Conservation (phyloP, 1,139 yeast species). For the Suhomyces choctaworum region DNA sequence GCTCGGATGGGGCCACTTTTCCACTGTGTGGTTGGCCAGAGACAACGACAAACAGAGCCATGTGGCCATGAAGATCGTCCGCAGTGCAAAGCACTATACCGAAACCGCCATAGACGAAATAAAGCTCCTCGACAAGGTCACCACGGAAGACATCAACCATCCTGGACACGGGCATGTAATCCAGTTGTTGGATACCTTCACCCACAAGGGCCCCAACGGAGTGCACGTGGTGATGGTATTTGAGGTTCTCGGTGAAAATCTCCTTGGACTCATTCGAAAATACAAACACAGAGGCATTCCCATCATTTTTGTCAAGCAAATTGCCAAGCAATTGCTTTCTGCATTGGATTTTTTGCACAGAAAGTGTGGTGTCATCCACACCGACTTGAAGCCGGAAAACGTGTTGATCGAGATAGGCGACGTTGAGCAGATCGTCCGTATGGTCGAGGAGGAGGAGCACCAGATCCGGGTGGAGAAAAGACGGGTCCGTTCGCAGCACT, state of each 20-base stretch:
- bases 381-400: slow-evolving; percentile 48
- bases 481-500: slow-evolving; percentile 13
- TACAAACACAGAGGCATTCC: slow-evolving; percentile 45
- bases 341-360: slow-evolving; percentile 45
- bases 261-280: slow-evolving; percentile 39
- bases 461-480: slow-evolving; percentile 16
- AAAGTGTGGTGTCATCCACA: slow-evolving; percentile 43
- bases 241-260: slow-evolving; percentile 45
- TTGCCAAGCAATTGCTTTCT: slow-evolving; percentile 38
- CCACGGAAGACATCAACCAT: slow-evolving; percentile 29
- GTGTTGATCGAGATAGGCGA: slow-evolving; percentile 43
- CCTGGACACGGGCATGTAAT: slow-evolving; percentile 45
- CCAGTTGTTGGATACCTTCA: slow-evolving; percentile 41
- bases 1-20: slow-evolving; percentile 54
- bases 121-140: slow-evolving; percentile 35
- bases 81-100: slow-evolving; percentile 39
- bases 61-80: slow-evolving; percentile 46
- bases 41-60: slow-evolving; percentile 36
- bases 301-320: slow-evolving; percentile 36
- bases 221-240: slow-evolving; percentile 47
- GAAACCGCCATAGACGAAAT: slow-evolving; percentile 49
- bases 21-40: slow-evolving; percentile 52
- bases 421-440: slow-evolving; percentile 34
- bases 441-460: slow-evolving; percentile 34
- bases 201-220: slow-evolving; percentile 45